Conservation (phyloP, 148 eudicot genomes). For the Persicaria tinctoria region DNA sequence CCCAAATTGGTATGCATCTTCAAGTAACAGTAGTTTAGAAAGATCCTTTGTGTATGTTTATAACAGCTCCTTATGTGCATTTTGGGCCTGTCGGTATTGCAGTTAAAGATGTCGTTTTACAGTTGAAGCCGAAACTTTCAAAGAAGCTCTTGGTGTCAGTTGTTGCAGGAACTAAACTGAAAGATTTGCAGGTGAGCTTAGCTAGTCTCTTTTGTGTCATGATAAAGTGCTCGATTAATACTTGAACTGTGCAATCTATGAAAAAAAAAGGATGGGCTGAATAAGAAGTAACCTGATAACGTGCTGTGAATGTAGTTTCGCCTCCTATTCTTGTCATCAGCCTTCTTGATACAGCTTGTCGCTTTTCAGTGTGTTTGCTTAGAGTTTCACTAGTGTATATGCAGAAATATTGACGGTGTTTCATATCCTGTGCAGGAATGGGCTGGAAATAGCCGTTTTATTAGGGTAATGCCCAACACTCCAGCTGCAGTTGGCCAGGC, state of each 20-base stretch:
- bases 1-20: too few relatives aligned
- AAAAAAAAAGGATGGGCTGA: not conserved
- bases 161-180: conserved; percentile 83
- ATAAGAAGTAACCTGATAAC: not conserved
- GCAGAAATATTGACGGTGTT: not conserved
- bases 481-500: conserved; percentile 95
- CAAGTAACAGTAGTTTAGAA: too few relatives aligned
- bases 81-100: not conserved
- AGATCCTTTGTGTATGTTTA: too few relatives aligned
- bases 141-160: conserved; percentile 28
- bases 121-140: conserved; percentile 8
- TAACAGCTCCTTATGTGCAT: too few relatives aligned
- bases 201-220: not conserved
- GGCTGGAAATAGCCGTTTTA: conserved; percentile 78
- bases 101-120: conserved; percentile 3
- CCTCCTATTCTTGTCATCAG: too few relatives aligned
- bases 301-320: not conserved
- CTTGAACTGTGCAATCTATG: not conserved
- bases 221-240: not conserved
- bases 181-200: conserved; percentile 68
- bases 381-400: not conserved
- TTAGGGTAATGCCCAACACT: conserved; percentile 94
- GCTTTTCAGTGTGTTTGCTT: not conserved
- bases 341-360: too few relatives aligned
- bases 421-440: conserved; percentile 50